These are phyloP conservation scores for Phaeosphaeriaceae sp. DNA, from an alignment of 2,329 filamentous ascomycete species.

Conservation along the genomic window DNA sequence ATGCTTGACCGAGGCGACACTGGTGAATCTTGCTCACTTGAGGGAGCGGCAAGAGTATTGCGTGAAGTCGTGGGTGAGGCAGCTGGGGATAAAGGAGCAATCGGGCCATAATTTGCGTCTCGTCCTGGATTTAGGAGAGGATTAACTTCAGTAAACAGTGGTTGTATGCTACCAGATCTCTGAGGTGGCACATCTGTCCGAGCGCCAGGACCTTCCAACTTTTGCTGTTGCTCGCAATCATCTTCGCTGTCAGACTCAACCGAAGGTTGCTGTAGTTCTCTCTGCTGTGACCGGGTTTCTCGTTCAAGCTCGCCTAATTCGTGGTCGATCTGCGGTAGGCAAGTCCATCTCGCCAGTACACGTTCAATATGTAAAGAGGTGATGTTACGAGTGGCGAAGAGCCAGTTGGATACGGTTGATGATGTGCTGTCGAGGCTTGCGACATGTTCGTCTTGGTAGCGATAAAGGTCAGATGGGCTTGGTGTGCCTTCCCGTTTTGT, in stretches of 20 bases:
- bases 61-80: slow-evolving; percentile 33
- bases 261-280: slow-evolving; percentile 39
- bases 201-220: slow-evolving; percentile 13
- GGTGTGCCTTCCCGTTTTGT: slow-evolving; percentile 12
- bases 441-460: slow-evolving; percentile 38
- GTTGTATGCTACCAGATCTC: slow-evolving; percentile 30
- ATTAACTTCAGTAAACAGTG: slow-evolving; percentile 36
- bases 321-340: slow-evolving; percentile 38
- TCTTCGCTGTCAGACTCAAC: slow-evolving; percentile 46
- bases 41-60: slow-evolving; percentile 17
- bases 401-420: slow-evolving; percentile 26
- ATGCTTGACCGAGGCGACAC: slow-evolving; percentile 35
- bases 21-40: slow-evolving; percentile 16
- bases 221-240: slow-evolving; percentile 20
- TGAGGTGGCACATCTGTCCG: slow-evolving; percentile 16
- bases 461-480: slow-evolving; percentile 30
- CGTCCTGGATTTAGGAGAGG: slow-evolving; percentile 28
- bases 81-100: slow-evolving; percentile 34
- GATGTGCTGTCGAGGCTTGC: slow-evolving; percentile 28
- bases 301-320: slow-evolving; percentile 33
- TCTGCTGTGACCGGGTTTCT: slow-evolving; percentile 27
- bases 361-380: slow-evolving; percentile 32
- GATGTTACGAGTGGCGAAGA: slow-evolving; percentile 31
- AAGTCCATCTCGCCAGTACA: slow-evolving; percentile 42
- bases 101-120: slow-evolving; percentile 23